These are phyloP conservation scores for Lactarius akahatsu DNA, from an alignment of 768 basidiomycete genomes.

Conservation along the genomic window DNA sequence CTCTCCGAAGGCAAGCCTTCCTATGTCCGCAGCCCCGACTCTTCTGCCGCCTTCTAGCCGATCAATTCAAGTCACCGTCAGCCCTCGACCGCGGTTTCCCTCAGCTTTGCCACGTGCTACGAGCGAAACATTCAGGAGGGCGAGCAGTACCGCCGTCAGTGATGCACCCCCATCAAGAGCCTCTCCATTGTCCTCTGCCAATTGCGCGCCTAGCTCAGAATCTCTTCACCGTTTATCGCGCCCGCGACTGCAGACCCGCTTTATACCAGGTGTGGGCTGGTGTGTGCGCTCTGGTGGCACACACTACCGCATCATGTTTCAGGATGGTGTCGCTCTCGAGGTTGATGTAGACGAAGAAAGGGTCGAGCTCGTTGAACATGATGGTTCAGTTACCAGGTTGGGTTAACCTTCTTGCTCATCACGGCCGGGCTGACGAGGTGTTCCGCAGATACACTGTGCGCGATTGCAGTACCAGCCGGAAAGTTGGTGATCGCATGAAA, in stretches of 20 bases:
- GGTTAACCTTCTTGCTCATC: neutral
- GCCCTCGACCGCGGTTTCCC: conserved; percentile 26
- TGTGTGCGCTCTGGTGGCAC: conserved; percentile 44
- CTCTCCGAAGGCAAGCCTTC: neutral
- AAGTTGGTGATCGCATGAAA: conserved; percentile 43
- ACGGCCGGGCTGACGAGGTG: neutral
- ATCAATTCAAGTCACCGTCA: conserved; percentile 22
- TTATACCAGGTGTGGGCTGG: conserved; percentile 44
- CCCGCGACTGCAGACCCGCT: conserved; percentile 38
- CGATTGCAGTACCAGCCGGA: conserved; percentile 36
- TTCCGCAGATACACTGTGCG: conserved; percentile 37
- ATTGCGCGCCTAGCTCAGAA: conserved; percentile 22
- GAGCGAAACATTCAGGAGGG: conserved; percentile 25
- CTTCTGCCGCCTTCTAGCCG: conserved; percentile 5
- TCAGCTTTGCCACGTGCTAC: conserved; percentile 6
- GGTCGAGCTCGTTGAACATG: conserved; percentile 37
- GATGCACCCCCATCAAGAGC: neutral
- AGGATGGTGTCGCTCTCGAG: conserved; percentile 42
- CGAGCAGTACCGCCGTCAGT: conserved; percentile 29
- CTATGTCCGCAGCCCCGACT: neutral
- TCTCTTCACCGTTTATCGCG: neutral
- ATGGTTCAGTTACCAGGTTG: conserved; percentile 35
- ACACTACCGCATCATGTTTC: conserved; percentile 45
- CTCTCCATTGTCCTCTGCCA: conserved; percentile 29
- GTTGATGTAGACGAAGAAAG: conserved; percentile 47